Evolutionary conservation across 768 basidiomycete genomes (phyloP).

Genomic region (Imleria badia): DNA sequence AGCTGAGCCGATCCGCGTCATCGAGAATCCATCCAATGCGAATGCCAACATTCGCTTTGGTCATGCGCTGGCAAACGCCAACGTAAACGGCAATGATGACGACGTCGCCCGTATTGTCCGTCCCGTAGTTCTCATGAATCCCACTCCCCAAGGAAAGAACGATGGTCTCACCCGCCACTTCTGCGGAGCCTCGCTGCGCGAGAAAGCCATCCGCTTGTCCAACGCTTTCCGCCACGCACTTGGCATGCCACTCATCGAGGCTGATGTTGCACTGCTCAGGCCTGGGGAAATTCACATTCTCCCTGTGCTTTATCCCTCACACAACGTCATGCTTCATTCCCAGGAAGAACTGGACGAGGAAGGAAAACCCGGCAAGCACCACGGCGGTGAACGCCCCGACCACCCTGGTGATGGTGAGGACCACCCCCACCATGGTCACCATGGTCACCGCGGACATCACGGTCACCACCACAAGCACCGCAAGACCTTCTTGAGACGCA

Average conservation of each 20-base stretch:
- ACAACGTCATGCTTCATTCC: not conserved
- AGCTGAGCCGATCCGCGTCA: slow-evolving; percentile 52
- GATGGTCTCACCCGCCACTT: slow-evolving; percentile 22
- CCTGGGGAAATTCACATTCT: slow-evolving; percentile 32
- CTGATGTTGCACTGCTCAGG: not conserved
- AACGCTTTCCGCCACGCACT: slow-evolving; percentile 56
- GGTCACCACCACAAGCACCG: slow-evolving; percentile 28
- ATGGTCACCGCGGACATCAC: slow-evolving; percentile 17
- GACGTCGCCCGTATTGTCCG: slow-evolving; percentile 23
- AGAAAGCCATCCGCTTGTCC: slow-evolving; percentile 52
- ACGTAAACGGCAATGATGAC: slow-evolving; percentile 28
- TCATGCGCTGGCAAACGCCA: slow-evolving; percentile 35
- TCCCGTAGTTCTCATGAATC: slow-evolving; percentile 7
- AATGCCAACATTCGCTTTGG: slow-evolving; percentile 40
- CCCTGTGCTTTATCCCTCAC: slow-evolving; percentile 12
- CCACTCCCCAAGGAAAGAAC: slow-evolving; percentile 9
- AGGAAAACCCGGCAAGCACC: slow-evolving; percentile 13
- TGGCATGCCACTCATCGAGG: slow-evolving; percentile 51
- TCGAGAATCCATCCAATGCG: slow-evolving; percentile 33
- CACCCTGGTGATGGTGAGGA: not conserved
- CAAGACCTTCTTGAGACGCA: slow-evolving; percentile 54
- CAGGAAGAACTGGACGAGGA: slow-evolving; percentile 6
- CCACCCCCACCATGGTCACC: slow-evolving; percentile 7
- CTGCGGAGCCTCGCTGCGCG: slow-evolving; percentile 38
- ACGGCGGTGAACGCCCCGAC: not conserved